Base-by-base conservation (phyloP, 208 protist genomes). In the Porcisia deanei region DNA sequence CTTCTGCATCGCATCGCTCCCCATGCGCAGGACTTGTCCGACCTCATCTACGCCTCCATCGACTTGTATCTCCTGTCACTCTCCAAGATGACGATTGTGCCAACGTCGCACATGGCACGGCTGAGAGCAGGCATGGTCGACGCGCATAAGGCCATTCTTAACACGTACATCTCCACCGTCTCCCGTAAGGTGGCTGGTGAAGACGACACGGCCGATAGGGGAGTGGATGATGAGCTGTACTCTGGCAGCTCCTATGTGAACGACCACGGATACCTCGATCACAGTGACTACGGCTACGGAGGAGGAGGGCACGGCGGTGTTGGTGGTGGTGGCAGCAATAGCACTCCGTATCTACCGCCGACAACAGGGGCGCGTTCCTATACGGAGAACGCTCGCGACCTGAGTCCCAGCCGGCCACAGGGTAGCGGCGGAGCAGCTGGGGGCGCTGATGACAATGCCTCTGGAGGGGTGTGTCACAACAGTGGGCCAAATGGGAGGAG, bases 151-250 rank as follows among this genome's bases (percentile, higher is more conserved):
- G 87, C 83, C 25, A 97, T 97, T 70, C 71, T 89, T 8, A 85
- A 95, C 43, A 90, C 85, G 20, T 97, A 97, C 84, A 96, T 96
- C 54, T 68, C 88, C n/a, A 95, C 93, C 16, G 89, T 97, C 66
- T 80, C 72, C 34, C 90, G 82, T 73, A 94, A 91, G 82, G 80
- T 96, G 68, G 80, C 72, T 20, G 91, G 88, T 57, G 88, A 89
- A 22, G 60, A 70, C 59, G 84, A 85, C 43, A 82, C 81, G 41
- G 85, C 75, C 30, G 85, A 85, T 30, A 76, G 77, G 47, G 78
- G 72, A 4, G 73, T 78, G 58, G 77, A 77, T 53, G 77, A 76
- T 4, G 71, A 75, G 41, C 39, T 49, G 55, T 65, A 66, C 43
- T 7, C 16, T 6, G 37, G 45, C 71, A 75, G 58, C 71, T 75